Conservation (phyloP, 2,329 filamentous ascomycete species). For the Dryadomyces quercus-mongolicae region DNA sequence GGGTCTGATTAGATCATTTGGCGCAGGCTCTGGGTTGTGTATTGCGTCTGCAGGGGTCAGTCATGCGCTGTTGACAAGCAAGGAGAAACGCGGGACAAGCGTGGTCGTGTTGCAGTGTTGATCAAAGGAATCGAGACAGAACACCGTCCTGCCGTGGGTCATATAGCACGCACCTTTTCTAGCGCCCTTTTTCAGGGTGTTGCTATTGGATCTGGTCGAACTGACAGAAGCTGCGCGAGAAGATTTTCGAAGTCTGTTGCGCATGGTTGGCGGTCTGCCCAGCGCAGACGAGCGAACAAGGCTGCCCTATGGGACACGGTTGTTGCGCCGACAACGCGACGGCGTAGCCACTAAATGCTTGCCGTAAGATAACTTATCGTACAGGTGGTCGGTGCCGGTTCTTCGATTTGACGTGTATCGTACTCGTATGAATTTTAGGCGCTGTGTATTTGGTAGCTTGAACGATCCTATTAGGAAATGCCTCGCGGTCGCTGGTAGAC, state of each 20-base stretch:
- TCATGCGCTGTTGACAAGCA: neutral
- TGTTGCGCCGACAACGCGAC: neutral
- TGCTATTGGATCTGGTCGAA: slow-evolving; percentile 6
- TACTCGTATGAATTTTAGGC: too few relatives aligned
- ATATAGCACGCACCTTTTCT: slow-evolving; percentile 1
- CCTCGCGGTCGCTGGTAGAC: too few relatives aligned
- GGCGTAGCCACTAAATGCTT: neutral
- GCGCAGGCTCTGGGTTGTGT: slow-evolving; percentile 5
- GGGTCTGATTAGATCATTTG: slow-evolving; percentile 15
- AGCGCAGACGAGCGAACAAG: neutral
- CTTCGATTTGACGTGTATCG: neutral
- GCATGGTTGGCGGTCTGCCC: slow-evolving; percentile 10
- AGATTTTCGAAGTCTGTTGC: slow-evolving; percentile 9
- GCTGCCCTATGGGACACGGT: neutral
- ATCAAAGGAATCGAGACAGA: too few relatives aligned
- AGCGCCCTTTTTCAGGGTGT: neutral
- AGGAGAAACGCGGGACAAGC: neutral
- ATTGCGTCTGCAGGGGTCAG: slow-evolving; percentile 2
- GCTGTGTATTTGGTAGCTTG: too few relatives aligned
- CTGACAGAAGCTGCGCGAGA: slow-evolving; percentile 6
- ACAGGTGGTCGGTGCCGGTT: neutral
- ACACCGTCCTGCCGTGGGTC: too few relatives aligned
- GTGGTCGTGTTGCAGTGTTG: too few relatives aligned
- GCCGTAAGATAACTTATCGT: neutral
- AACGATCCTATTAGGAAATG: too few relatives aligned